A percentile compares a stretch with the other conserved stretches of the same genome.
phyloP scores from a whole-genome alignment of 1,284 basidiomycete genomes.

The Afroboletus lepidellus region DNA sequence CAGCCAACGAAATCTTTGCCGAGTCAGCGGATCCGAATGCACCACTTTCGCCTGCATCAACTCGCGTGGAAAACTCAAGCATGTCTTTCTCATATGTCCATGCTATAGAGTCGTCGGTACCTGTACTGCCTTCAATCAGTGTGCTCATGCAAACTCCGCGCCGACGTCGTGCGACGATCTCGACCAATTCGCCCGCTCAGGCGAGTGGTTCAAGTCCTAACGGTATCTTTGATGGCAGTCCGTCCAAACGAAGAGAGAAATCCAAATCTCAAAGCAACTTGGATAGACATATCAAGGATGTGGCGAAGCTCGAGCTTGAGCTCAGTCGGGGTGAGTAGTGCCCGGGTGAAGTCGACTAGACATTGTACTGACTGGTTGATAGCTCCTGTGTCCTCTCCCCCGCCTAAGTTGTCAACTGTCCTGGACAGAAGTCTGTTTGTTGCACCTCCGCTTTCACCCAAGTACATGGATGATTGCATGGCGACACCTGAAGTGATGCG shows the following conservation, averaged over 20 bases:
- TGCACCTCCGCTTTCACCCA: constrained; percentile 38
- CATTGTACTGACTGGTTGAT: constrained; percentile 3
- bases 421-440: constrained; percentile 68
- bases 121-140: constrained; percentile 20
- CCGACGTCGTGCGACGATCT: constrained; percentile 63
- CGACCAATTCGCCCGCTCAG: constrained; percentile 55
- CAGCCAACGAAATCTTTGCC: constrained; percentile 68
- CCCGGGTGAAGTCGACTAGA: background rate
- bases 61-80: constrained; percentile 26
- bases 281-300: constrained; percentile 62
- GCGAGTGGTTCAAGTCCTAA: constrained; percentile 16
- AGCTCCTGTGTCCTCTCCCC: constrained; percentile 43
- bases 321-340: constrained; percentile 34
- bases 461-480: constrained; percentile 24
- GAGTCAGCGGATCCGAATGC: constrained; percentile 40
- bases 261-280: constrained; percentile 63
- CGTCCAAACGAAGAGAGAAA: constrained; percentile 65
- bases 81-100: constrained; percentile 20
- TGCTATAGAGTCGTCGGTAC: constrained; percentile 20
- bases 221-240: constrained; percentile 42
- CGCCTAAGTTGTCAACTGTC: constrained; percentile 57
- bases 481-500: constrained; percentile 30
- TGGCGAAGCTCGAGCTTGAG: constrained; percentile 61
- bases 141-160: constrained; percentile 48
- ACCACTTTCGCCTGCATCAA: constrained; percentile 31